Base-by-base conservation (phyloP, 306 rosid genomes). In the Cicer yamashitae region DNA sequence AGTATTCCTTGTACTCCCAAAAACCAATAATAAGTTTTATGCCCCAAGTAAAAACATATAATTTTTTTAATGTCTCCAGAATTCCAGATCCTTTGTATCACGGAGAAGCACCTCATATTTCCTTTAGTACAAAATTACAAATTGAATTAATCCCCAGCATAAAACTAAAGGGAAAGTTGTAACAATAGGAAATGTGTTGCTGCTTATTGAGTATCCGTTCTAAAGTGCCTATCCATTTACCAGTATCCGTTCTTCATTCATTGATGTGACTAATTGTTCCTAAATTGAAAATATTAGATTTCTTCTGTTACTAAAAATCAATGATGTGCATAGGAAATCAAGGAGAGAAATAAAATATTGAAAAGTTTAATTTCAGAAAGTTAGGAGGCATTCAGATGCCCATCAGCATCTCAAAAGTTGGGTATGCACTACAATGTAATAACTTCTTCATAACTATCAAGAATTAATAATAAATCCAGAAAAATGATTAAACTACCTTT, bases 401-500 rank as follows among this genome's bases (percentile, higher is more conserved):
- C 6, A 44, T 78, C 68, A 67, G 53, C 64, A 82, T 69, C 67
- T 60, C 6, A 50, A 41, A 46, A 75, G 46, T 67, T 41, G 7
- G 13, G 37, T 52, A 69, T 70, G 67, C 37, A 30, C 79, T 20
- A 62, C 65, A 75, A 47, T 20, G 11, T 17, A 56, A 50, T 18
- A 77, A 18, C 47, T 48, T 71, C 22, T 25, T 52, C 54, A 22
- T 66, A 71, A 41, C 57, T 4, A 64, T 67, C 56, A 79, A 75
- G 10, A 69, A 58, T 22, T 62, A 52, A 60, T 57, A 81, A 20
- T 76, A 65, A 71, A 71, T 56, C 11, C 71, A 67, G 51, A 25
- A 45, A 30, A 34, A 12, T 7, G 41, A 25, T 39, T 11, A 58
- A 22, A 61, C 70, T 73, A 68, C 15, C 39, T 50, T 58, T 67